Percentiles rank a stretch among this genome's conserved stretches.
Evolutionary conservation across 2,329 filamentous ascomycete species (phyloP).

Genomic region (Samsoniella hepiali): DNA sequence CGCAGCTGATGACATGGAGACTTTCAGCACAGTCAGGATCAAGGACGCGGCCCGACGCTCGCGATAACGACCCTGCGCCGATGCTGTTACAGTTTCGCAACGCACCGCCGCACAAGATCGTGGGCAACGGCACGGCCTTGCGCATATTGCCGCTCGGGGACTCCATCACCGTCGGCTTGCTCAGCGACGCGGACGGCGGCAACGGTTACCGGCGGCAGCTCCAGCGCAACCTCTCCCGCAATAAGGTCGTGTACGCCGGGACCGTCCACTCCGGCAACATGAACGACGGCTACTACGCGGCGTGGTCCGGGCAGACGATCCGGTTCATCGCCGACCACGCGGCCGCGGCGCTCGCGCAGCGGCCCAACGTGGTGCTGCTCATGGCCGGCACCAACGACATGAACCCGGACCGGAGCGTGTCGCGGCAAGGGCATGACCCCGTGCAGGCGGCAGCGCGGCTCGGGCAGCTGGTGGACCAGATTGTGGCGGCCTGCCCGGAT

Average conservation of each 20-base stretch:
- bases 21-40: too few relatives aligned
- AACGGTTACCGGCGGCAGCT: conserved; percentile 3
- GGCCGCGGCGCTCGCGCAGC: background rate
- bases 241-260: background rate
- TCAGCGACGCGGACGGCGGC: conserved; percentile 2
- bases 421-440: background rate
- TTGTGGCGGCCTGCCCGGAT: background rate
- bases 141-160: background rate
- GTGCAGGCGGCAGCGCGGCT: background rate
- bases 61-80: background rate
- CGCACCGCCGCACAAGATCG: background rate
- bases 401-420: background rate
- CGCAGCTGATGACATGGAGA: too few relatives aligned
- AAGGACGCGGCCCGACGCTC: too few relatives aligned
- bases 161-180: conserved; percentile 4
- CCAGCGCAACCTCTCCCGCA: background rate
- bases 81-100: background rate
- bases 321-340: background rate
- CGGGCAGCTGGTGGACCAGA: background rate
- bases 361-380: background rate
- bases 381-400: conserved; percentile 6
- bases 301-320: background rate
- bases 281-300: background rate
- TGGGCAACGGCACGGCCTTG: background rate
- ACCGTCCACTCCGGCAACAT: background rate